Evolutionary conservation across 768 basidiomycete genomes (phyloP).

Genomic region (Suillus americanus): DNA sequence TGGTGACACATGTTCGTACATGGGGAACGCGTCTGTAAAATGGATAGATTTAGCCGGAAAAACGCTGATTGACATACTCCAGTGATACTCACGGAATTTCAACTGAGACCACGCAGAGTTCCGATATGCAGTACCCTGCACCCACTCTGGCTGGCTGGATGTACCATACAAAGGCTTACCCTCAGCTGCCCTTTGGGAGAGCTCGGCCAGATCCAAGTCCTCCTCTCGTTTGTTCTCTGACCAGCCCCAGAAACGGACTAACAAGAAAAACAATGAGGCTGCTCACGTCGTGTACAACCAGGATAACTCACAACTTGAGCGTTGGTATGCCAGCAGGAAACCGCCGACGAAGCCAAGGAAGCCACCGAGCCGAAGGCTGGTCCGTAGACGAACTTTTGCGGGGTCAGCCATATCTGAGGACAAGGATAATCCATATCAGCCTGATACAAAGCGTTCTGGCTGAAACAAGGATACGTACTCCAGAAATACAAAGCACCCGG

Average conservation of each 20-base stretch:
- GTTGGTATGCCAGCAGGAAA: slow-evolving; percentile 91
- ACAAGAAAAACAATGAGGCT: slow-evolving; percentile 9
- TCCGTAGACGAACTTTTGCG: slow-evolving; percentile 36
- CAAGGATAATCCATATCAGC: slow-evolving; percentile 11
- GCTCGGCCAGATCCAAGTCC: slow-evolving; percentile 72
- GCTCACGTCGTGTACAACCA: neutral
- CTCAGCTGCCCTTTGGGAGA: slow-evolving; percentile 68
- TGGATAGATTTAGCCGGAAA: slow-evolving; percentile 14
- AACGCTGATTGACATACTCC: slow-evolving; percentile 6
- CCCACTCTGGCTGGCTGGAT: slow-evolving; percentile 79
- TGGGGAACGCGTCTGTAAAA: slow-evolving; percentile 65
- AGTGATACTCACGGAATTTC: slow-evolving; percentile 72
- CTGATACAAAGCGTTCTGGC: slow-evolving; percentile 5
- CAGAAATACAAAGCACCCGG: slow-evolving; percentile 79
- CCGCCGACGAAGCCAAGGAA: slow-evolving; percentile 86
- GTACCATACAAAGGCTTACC: slow-evolving; percentile 88
- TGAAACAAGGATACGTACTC: slow-evolving; percentile 52
- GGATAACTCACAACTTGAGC: slow-evolving; percentile 70
- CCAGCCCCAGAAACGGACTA: slow-evolving; percentile 97
- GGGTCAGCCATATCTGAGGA: slow-evolving; percentile 47
- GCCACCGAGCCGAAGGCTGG: slow-evolving; percentile 55
- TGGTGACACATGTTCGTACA: slow-evolving; percentile 45
- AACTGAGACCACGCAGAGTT: slow-evolving; percentile 94
- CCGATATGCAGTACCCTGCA: slow-evolving; percentile 81
- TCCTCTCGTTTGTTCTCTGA: slow-evolving; percentile 84